Conservation (phyloP, 129 eudicot genomes). For the Flaveria ramosissima region DNA sequence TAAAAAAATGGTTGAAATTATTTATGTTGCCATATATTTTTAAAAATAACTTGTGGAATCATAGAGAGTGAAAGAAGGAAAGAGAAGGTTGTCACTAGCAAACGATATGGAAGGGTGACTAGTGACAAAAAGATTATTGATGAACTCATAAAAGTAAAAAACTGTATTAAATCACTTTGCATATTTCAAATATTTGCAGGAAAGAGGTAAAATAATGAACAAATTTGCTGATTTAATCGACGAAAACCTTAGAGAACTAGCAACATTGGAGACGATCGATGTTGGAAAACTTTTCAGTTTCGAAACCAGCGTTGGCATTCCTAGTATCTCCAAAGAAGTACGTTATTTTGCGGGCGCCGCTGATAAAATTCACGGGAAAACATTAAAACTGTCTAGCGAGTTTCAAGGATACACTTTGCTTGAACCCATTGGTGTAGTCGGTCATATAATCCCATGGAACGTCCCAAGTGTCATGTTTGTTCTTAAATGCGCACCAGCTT, state of each 20-base stretch:
- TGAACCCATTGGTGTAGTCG: slow-evolving; percentile 89
- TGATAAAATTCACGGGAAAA: slow-evolving; percentile 81
- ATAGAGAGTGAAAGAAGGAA: no score
- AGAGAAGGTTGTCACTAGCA: no score
- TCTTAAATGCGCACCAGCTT: slow-evolving; percentile 73
- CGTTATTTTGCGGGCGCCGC: slow-evolving; percentile 97
- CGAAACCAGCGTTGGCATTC: slow-evolving; percentile 47
- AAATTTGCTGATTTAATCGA: slow-evolving; percentile 76
- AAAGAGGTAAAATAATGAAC: slow-evolving; percentile 66
- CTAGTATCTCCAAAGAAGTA: slow-evolving; percentile 43
- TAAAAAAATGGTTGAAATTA: no score
- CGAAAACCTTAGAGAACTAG: slow-evolving; percentile 63
- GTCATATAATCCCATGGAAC: slow-evolving; percentile 88
- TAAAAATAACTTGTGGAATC: no score
- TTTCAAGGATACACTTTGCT: slow-evolving; percentile 74
- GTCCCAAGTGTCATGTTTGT: slow-evolving; percentile 70
- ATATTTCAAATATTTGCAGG: slow-evolving; percentile 42
- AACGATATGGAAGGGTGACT: no score
- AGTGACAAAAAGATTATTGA: no score
- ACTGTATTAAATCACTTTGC: neutral
- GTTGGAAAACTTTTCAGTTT: slow-evolving; percentile 61
- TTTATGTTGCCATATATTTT: no score
- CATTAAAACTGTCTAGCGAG: slow-evolving; percentile 64
- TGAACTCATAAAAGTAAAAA: no score
- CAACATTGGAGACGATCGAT: slow-evolving; percentile 63